Evolutionary conservation across 2,329 filamentous ascomycete genomes (phyloP).

Genomic region (Hymenoscyphus linearis): DNA sequence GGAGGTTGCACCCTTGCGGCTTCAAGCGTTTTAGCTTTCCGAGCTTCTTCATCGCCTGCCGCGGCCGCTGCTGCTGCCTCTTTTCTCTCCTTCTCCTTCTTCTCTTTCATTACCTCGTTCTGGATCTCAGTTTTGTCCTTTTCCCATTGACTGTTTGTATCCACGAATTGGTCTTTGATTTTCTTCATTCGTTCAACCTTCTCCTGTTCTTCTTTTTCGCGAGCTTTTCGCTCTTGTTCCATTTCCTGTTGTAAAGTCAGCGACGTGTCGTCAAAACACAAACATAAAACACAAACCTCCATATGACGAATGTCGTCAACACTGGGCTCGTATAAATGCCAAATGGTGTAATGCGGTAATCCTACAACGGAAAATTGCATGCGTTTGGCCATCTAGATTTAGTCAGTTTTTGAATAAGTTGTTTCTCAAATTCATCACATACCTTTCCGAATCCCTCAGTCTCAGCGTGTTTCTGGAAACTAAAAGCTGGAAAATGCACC

Average conservation of each 20-base stretch:
- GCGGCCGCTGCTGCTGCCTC: conserved; percentile 10
- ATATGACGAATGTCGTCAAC: conserved; percentile 96
- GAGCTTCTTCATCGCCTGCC: conserved; percentile 8
- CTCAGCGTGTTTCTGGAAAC: conserved; percentile 97
- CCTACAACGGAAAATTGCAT: conserved; percentile 96
- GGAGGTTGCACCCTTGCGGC: background rate
- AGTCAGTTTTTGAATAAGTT: conserved; percentile 9
- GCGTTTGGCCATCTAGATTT: conserved; percentile 79
- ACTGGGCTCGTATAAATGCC: conserved; percentile 99
- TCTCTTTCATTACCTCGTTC: conserved; percentile 57
- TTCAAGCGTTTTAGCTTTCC: conserved; percentile 10
- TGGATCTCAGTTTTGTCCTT: conserved; percentile 80
- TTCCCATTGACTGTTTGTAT: conserved; percentile 76
- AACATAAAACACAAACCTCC: conserved; percentile 53
- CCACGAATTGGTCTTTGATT: conserved; percentile 74
- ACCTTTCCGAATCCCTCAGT: conserved; percentile 99
- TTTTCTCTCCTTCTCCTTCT: conserved; percentile 36
- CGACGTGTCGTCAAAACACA: conserved; percentile 10
- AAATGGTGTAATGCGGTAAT: conserved; percentile 95
- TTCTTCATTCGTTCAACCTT: conserved; percentile 69
- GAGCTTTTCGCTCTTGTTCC: conserved; percentile 77
- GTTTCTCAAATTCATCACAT: conserved; percentile 25
- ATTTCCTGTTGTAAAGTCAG: conserved; percentile 61
- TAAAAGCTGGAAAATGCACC: conserved; percentile 96
- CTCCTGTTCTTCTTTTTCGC: conserved; percentile 74